Conservation (phyloP, 2,329 filamentous ascomycete species). For the Pyrenophora tritici-repentis region DNA sequence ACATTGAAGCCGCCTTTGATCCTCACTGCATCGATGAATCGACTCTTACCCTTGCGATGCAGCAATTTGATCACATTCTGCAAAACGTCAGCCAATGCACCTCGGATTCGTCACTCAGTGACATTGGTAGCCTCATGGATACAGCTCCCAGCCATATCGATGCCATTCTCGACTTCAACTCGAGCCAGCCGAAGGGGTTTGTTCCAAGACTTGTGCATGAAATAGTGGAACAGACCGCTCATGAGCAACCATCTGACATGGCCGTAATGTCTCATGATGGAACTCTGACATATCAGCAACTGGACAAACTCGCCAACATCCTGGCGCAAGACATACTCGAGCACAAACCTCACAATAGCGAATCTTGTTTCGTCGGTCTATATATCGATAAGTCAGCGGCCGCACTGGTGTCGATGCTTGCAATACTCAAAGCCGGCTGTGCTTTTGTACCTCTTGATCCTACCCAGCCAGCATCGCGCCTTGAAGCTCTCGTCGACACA, state of each 20-base stretch:
- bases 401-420: background rate
- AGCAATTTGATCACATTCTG: background rate
- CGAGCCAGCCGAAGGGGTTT: background rate
- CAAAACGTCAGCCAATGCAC: background rate
- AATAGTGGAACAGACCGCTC: background rate
- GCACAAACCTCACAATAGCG: background rate
- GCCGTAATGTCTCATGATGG: background rate
- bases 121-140: background rate
- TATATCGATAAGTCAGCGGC: background rate
- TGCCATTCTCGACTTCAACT: background rate
- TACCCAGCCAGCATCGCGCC: background rate
- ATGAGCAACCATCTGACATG: background rate
- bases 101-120: background rate
- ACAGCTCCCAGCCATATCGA: background rate
- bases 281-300: background rate
- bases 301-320: background rate
- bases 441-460: background rate
- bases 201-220: background rate
- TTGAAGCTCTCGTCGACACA: background rate
- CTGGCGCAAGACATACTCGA: background rate
- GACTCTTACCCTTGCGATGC: background rate
- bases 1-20: background rate
- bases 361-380: background rate
- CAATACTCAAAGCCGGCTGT: background rate
- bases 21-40: background rate